phyloP scores from a whole-genome alignment of 1,284 basidiomycete species.

The Cryptococcus sp. region DNA sequence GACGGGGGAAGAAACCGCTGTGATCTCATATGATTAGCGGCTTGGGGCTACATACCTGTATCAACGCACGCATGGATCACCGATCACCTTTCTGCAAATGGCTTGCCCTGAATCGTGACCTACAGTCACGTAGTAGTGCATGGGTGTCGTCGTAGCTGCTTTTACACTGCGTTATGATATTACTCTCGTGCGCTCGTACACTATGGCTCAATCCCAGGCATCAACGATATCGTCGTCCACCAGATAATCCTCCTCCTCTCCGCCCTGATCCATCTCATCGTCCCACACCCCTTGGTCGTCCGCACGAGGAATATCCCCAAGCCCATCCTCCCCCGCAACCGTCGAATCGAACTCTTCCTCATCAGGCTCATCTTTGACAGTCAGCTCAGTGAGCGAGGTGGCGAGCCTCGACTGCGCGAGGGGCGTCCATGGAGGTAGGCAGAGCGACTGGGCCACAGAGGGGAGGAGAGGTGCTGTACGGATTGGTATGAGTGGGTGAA shows the following conservation, averaged over 20 bases:
- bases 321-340: constrained; percentile 22
- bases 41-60: constrained; percentile 23
- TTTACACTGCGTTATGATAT: background rate
- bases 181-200: background rate
- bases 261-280: constrained; percentile 18
- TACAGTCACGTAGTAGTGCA: background rate
- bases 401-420: background rate
- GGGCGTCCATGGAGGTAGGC: constrained; percentile 23
- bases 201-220: constrained; percentile 29
- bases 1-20: background rate
- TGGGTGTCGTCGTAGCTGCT: background rate
- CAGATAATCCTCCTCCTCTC: constrained; percentile 29
- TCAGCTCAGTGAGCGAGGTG: constrained; percentile 17
- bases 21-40: constrained; percentile 2
- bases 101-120: too few species aligned
- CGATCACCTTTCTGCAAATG: constrained; percentile 14
- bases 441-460: constrained; percentile 24
- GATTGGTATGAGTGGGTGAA: background rate
- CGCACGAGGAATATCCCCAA: constrained; percentile 13
- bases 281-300: constrained; percentile 20
- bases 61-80: constrained; percentile 31
- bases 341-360: constrained; percentile 28
- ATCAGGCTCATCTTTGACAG: constrained; percentile 31
- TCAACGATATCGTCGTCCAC: constrained; percentile 39
- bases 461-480: constrained; percentile 34